Conservation (phyloP, 345 rosid species). For the Lagerstroemia speciosa region DNA sequence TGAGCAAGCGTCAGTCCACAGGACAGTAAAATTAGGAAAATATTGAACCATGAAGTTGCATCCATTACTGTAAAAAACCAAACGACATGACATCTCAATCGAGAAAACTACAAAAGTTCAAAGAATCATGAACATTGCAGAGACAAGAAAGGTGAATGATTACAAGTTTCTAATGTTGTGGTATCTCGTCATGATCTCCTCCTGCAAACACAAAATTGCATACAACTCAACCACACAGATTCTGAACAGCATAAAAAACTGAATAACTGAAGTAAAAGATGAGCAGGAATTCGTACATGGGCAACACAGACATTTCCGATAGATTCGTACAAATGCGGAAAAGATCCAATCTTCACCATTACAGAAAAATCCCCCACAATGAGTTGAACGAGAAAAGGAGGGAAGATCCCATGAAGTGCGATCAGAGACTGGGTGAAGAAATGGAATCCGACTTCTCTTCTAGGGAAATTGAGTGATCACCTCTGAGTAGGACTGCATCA, state of each 20-base stretch:
- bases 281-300: conserved; percentile 24
- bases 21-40: too few species aligned
- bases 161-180: too few species aligned
- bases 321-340: conserved; percentile 49
- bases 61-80: too few species aligned
- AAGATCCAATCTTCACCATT: conserved; percentile 40
- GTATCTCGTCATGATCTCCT: conserved; percentile 11
- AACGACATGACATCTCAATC: too few species aligned
- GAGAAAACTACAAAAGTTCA: too few species aligned
- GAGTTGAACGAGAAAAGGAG: not conserved
- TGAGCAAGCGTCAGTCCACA: conserved; percentile 2
- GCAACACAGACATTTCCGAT: conserved; percentile 41
- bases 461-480: conserved; percentile 14
- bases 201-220: conserved; percentile 21
- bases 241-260: not conserved
- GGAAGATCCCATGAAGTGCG: not conserved
- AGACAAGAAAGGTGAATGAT: not conserved
- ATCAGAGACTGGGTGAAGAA: not conserved
- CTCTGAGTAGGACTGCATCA: conserved; percentile 65
- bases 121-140: not conserved
- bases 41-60: too few species aligned
- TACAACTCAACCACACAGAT: conserved; percentile 6
- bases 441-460: too few species aligned
- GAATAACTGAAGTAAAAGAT: not conserved
- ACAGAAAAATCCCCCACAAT: not conserved